A percentile compares a stretch with the other conserved stretches of the same genome.
Conservation (phyloP, 768 basidiomycete species). For the Termitomyces sp. region DNA sequence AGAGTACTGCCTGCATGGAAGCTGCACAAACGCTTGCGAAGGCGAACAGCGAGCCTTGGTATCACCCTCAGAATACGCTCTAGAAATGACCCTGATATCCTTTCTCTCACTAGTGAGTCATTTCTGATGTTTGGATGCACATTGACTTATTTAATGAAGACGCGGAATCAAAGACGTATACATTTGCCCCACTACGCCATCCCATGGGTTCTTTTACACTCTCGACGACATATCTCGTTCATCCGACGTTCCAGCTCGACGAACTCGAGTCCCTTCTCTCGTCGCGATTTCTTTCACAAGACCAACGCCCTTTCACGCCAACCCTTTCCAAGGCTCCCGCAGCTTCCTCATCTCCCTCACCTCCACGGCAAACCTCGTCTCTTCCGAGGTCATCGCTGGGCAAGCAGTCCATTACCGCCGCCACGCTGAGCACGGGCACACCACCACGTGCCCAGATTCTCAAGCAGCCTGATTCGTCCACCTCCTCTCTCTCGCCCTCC, state of each 20-base stretch:
- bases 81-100: slow-evolving; percentile 19
- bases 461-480: slow-evolving; percentile 10
- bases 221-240: slow-evolving; percentile 56
- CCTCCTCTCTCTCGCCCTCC: slow-evolving; percentile 14
- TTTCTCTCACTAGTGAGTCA: slow-evolving; percentile 15
- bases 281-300: slow-evolving; percentile 63
- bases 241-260: slow-evolving; percentile 69
- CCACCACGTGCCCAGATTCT: slow-evolving; percentile 9
- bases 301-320: slow-evolving; percentile 65
- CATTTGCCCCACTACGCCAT: slow-evolving; percentile 64
- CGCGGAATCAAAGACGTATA: slow-evolving; percentile 42
- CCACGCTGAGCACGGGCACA: not conserved
- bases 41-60: slow-evolving; percentile 34
- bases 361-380: slow-evolving; percentile 18
- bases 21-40: slow-evolving; percentile 55
- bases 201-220: slow-evolving; percentile 61
- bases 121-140: slow-evolving; percentile 21
- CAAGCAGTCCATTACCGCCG: slow-evolving; percentile 3
- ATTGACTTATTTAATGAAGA: slow-evolving; percentile 32
- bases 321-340: slow-evolving; percentile 60
- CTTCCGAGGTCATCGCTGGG: slow-evolving; percentile 5
- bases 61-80: slow-evolving; percentile 44
- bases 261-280: slow-evolving; percentile 74
- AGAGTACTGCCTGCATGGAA: slow-evolving; percentile 76
- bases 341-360: slow-evolving; percentile 20